phyloP scores from a whole-genome alignment of 306 rosid species.

The Dryas drummondii region DNA sequence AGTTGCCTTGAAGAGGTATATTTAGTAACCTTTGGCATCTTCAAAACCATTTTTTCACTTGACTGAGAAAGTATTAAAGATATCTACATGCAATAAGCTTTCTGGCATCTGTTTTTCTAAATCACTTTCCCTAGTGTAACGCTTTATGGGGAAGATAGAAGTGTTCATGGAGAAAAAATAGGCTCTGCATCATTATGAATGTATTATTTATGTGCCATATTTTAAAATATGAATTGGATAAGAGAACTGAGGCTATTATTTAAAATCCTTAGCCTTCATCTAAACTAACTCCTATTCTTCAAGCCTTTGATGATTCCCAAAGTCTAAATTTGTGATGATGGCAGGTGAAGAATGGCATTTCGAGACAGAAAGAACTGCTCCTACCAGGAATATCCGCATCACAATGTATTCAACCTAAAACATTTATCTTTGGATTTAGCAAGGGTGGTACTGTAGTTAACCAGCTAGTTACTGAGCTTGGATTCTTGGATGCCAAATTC shows the following conservation, averaged over 20 bases:
- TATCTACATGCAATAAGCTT: not conserved
- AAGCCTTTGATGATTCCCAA: not conserved
- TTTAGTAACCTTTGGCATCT: not conserved
- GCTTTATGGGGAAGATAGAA: not conserved
- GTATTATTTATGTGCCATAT: not conserved
- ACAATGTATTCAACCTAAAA: slow-evolving; percentile 40
- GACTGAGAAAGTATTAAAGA: not conserved
- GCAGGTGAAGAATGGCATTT: slow-evolving; percentile 46
- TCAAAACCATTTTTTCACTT: not conserved
- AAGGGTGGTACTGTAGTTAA: slow-evolving; percentile 88
- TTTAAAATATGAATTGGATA: not conserved
- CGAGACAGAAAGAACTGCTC: slow-evolving; percentile 29
- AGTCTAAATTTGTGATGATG: slow-evolving; percentile 19
- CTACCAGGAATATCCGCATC: slow-evolving; percentile 18
- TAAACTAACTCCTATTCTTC: not conserved
- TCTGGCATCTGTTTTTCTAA: not conserved
- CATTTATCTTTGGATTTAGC: slow-evolving; percentile 79
- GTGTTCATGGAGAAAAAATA: not conserved
- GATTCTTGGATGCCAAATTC: slow-evolving; percentile 38
- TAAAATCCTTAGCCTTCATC: no score
- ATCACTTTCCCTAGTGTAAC: not conserved
- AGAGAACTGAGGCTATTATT: no score
- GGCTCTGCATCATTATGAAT: not conserved
- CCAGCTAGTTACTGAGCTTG: slow-evolving; percentile 76
- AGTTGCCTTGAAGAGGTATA: slow-evolving; percentile 65